Base-by-base conservation (phyloP, 257 asterid genomes). In the Scutellaria galericulata region DNA sequence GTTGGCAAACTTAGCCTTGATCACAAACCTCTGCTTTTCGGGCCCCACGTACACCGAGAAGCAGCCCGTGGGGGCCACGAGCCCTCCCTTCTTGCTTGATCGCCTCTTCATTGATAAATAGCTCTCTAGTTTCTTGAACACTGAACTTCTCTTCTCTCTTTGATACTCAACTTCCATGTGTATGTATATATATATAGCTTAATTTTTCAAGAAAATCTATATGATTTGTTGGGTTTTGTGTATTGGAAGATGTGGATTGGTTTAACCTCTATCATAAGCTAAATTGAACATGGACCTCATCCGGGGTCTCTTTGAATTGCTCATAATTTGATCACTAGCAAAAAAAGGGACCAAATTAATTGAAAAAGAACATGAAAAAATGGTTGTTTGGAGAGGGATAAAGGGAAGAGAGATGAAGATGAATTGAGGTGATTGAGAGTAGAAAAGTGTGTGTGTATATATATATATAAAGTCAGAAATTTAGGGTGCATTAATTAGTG, bases 31-130 rank as follows among this genome's bases (percentile, higher is more conserved):
- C 3, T 70, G 83, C 73, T 64, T 80, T 54, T 81, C 86, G 0
- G 86, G 73, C n/a, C 96, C 93, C 4, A 89, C 96, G 48, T 79
- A 82, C 7, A 89, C 96, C 5, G 85, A 47, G 68, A 89, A 89
- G 27, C 89, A 89, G 1, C 92, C 96, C 14, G 62, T 79, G 0
- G 90, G 90, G 4, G 83, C 78, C 8, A 77, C 81, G 27, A 31
- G 37, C 6, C 31, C 44, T 56, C 14, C 24, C 37, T 6, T 9
- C 42, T 55, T 72, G 12, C 37, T 24, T 2, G 37, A 31, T 2
- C 70, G 71, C 63, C 40, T 71, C 31, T 57, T 59, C 46, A 68
- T 42, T 2, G 79, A 72, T 0, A 86, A 44, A 44, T 55, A 78
- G 40, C 80, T 66, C 78, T 82, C 87, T 11, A 77, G 63, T 14